These are phyloP conservation scores for Capsella bursapastoris DNA, from an alignment of 345 rosid species.

Conservation along the genomic window DNA sequence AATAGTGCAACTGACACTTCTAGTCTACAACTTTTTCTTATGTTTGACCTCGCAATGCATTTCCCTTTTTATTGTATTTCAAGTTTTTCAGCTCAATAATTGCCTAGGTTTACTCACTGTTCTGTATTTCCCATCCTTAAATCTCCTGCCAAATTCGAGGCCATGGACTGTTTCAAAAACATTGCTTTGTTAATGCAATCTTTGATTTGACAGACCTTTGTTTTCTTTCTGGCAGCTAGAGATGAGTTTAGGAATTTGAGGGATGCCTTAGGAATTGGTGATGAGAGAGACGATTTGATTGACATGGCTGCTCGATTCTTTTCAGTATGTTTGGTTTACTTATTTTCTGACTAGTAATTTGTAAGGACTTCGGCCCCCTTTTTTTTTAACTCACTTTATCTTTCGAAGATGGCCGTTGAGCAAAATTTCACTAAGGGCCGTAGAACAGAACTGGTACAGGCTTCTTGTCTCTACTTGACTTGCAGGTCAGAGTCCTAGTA, in stretches of 20 bases:
- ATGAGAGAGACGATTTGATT: constrained; percentile 60
- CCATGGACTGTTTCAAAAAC: constrained; percentile 9
- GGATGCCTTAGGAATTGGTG: constrained; percentile 67
- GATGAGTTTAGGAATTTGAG: constrained; percentile 62
- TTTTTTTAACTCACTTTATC: constrained; percentile 26
- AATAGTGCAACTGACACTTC: not conserved
- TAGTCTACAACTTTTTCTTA: not conserved
- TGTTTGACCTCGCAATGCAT: constrained; percentile 9
- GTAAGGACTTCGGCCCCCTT: not conserved
- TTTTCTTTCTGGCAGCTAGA: constrained; percentile 51
- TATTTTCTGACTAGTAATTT: constrained; percentile 8
- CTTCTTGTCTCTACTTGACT: constrained; percentile 88
- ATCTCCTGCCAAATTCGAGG: constrained; percentile 7
- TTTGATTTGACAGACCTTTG: constrained; percentile 20
- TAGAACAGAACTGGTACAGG: constrained; percentile 78
- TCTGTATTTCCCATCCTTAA: not conserved
- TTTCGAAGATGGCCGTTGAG: constrained; percentile 72
- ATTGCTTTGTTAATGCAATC: constrained; percentile 11
- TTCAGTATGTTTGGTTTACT: constrained; percentile 54
- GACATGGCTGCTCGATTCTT: constrained; percentile 61
- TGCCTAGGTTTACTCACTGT: not conserved
- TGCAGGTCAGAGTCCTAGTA: constrained; percentile 67
- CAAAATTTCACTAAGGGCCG: constrained; percentile 83
- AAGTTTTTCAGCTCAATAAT: not conserved
- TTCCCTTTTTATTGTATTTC: constrained; percentile 4